These are phyloP conservation scores for Maudiozyma saulgeensis DNA, from an alignment of 805 yeast genomes.

Conservation along the genomic window DNA sequence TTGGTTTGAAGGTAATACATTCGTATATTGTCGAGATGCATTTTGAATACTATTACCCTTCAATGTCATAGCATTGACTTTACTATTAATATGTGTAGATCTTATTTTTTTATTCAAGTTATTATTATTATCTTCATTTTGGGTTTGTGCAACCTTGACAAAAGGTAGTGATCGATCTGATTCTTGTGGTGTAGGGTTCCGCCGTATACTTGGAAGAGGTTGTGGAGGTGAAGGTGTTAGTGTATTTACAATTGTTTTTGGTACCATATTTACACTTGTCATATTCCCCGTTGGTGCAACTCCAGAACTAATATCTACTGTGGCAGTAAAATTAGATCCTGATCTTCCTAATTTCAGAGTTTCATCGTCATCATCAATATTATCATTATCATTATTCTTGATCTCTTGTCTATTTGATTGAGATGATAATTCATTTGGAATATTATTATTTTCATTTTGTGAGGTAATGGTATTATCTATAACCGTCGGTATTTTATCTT, in stretches of 20 bases:
- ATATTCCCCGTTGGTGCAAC: not conserved
- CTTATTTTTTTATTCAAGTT: not conserved
- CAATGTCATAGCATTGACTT: conserved; percentile 4
- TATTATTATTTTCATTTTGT: not conserved
- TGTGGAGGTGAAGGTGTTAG: not conserved
- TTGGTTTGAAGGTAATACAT: not conserved
- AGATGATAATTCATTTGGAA: not conserved
- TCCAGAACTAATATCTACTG: not conserved
- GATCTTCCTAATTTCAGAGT: not conserved
- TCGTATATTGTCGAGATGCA: not conserved
- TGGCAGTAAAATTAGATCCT: not conserved
- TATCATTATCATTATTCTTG: not conserved
- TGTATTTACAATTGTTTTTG: too few relatives aligned
- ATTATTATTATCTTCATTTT: too few relatives aligned
- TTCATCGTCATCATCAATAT: not conserved
- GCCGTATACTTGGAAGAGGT: not conserved
- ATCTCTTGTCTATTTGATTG: not conserved
- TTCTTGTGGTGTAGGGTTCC: not conserved
- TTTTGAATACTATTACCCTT: conserved; percentile 1
- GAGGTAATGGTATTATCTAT: too few relatives aligned
- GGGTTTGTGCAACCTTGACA: too few relatives aligned
- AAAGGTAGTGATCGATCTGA: not conserved
- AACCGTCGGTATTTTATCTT: too few relatives aligned
- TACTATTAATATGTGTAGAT: conserved; percentile 1
- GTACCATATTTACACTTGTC: not conserved